Conservation (phyloP, 768 basidiomycete genomes). For the Pleurotus ostreatus region DNA sequence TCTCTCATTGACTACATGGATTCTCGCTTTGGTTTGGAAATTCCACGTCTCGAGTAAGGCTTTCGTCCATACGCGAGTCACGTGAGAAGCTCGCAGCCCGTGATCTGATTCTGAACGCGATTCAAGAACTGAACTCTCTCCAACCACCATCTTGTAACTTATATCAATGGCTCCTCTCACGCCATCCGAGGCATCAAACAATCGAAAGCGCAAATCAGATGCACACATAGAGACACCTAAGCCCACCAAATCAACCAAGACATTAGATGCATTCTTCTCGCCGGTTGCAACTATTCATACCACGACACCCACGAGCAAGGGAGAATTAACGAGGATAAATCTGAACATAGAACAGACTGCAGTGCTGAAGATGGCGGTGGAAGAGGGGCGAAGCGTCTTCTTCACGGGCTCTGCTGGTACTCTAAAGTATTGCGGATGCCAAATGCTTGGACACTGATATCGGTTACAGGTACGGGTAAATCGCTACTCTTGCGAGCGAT, state of each 20-base stretch:
- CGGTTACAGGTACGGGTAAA: constrained; percentile 67
- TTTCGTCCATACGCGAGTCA: no score
- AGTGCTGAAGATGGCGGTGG: constrained; percentile 59
- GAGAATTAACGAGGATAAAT: background rate
- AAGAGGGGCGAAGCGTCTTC: constrained; percentile 59
- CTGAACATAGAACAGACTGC: constrained; percentile 50
- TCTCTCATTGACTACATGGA: no score
- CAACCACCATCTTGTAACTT: no score
- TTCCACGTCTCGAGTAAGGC: no score
- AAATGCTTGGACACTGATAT: constrained; percentile 32
- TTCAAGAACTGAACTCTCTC: no score
- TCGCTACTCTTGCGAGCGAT: constrained; percentile 78
- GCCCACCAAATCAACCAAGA: background rate
- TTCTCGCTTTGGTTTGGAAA: no score
- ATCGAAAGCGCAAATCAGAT: constrained; percentile 2
- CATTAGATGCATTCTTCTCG: constrained; percentile 5
- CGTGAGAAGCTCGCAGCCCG: no score
- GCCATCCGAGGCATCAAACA: background rate
- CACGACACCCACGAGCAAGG: background rate
- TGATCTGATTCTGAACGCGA: no score
- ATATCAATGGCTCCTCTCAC: background rate
- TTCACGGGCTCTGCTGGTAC: constrained; percentile 80
- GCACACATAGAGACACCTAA: background rate
- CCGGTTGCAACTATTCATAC: background rate
- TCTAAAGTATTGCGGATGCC: constrained; percentile 6